Evolutionary conservation across 2,329 filamentous ascomycete species (phyloP), one percentile per base, ranked within the genome.

Genomic region (Neofusicoccum sp.): DNA sequence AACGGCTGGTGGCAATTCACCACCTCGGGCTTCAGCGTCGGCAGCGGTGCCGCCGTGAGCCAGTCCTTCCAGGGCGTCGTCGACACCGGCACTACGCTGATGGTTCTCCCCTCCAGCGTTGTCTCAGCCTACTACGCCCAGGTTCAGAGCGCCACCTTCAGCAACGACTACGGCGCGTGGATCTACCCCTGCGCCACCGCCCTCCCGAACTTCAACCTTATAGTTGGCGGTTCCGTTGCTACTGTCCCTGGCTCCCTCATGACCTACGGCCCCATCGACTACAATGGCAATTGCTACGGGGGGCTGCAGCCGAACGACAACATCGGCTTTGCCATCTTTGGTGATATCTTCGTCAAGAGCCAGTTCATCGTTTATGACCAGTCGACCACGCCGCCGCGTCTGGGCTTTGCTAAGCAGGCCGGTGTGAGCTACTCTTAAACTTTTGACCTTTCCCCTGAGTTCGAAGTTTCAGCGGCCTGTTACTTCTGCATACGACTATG

Each of bases 261-360:
- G 77, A 87, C 85, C 74, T 85, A 82, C 69, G 76, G 81, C 0
- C 78, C 81, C 5, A 65, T 79, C 58, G 68, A 71, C 14, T 74
- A 74, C 66, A 67, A 71, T 8, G 50, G 49, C 50, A 76, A 71
- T 64, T 95, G 92, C 82, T 93, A 86, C 74, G 91, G 91, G 61
- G 91, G 91, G 50, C 84, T 96, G 66, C 92, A 95, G 80, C 82
- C 77, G 66, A 81, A 84, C 69, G 71, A 75, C 2, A 84, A 82
- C 22, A 76, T 89, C 56, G 82, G 81, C 6, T 81, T 88, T 66
- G 85, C 83, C 62, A 92, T 95, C 71, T 85, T 93, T 62, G 92
- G 92, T 8, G 90, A 93, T 65, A 82, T 90, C 63, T 91, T 93
- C 79, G 83, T 95, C 68, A 95, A 95, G 85, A 85, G 85, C 62